Evolutionary conservation across 2,329 filamentous ascomycete genomes (phyloP).

Genomic region (Ascochyta koolunga): DNA sequence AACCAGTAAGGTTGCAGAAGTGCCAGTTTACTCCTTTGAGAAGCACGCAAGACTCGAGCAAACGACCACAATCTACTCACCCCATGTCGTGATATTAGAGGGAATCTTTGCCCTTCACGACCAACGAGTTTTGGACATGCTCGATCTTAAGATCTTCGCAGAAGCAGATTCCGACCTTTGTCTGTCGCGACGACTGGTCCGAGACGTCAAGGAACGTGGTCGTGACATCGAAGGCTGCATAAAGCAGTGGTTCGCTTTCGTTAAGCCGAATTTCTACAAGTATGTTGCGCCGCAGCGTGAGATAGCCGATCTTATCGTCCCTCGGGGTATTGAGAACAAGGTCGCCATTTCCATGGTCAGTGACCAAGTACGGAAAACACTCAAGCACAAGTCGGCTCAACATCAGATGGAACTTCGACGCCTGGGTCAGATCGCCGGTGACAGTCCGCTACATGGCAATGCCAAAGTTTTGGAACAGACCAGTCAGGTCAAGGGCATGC

Average conservation of each 20-base stretch:
- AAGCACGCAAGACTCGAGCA: conserved; percentile 81
- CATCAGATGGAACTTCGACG: conserved; percentile 81
- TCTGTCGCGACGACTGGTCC: conserved; percentile 70
- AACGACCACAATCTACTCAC: conserved; percentile 91
- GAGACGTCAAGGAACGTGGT: conserved; percentile 87
- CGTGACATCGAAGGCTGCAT: conserved; percentile 94
- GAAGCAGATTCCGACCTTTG: conserved; percentile 96
- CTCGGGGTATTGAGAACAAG: conserved; percentile 89
- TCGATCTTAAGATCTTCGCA: conserved; percentile 97
- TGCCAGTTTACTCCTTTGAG: conserved; percentile 93
- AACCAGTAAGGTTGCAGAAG: conserved; percentile 79
- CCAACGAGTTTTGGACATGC: conserved; percentile 77
- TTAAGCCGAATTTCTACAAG: conserved; percentile 96
- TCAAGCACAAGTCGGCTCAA: conserved; percentile 81
- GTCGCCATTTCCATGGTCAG: conserved; percentile 96
- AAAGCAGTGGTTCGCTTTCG: conserved; percentile 96
- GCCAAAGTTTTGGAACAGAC: conserved; percentile 78
- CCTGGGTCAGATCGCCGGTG: conserved; percentile 74
- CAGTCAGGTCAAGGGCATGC: conserved; percentile 83
- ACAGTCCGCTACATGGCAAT: conserved; percentile 74
- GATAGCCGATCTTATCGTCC: conserved; percentile 93
- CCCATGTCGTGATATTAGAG: conserved; percentile 92
- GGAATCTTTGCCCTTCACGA: conserved; percentile 96
- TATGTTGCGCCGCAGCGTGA: conserved; percentile 92
- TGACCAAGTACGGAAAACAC: conserved; percentile 86